A percentile compares a stretch with the other conserved stretches of the same genome.
Evolutionary conservation across 352 stramenopile species (phyloP).

Genomic region (Vaucheria bursata): DNA sequence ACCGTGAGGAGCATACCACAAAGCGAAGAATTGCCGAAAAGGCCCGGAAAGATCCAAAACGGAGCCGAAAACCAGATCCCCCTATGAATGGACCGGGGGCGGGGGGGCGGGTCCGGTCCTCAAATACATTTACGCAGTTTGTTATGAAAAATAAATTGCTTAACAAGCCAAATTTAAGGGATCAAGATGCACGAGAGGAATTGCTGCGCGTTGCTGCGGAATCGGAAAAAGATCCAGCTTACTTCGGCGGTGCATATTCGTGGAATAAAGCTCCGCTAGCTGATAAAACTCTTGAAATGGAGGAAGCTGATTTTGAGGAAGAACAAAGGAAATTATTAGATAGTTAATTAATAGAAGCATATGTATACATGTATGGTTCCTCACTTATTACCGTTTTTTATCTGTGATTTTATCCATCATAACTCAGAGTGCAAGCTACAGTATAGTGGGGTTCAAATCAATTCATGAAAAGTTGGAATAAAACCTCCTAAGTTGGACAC

Average conservation of each 20-base stretch:
- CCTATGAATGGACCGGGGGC: conserved; percentile 51
- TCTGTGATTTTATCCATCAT: too few relatives aligned
- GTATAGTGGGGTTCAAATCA: too few relatives aligned
- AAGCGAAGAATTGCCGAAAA: conserved; percentile 48
- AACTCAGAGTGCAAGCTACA: too few relatives aligned
- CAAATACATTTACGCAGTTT: conserved; percentile 60
- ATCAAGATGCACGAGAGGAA: conserved; percentile 42
- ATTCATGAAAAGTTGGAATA: too few relatives aligned
- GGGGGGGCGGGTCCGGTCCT: conserved; percentile 41
- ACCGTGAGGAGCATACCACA: conserved; percentile 47
- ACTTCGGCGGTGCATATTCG: conserved; percentile 32
- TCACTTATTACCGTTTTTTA: too few relatives aligned
- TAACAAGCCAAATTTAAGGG: conserved; percentile 35
- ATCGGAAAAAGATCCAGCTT: conserved; percentile 31
- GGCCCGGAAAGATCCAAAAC: conserved; percentile 57
- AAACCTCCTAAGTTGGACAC: too few relatives aligned
- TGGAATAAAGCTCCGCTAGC: conserved; percentile 22
- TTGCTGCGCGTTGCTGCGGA: conserved; percentile 25
- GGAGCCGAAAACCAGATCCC: conserved; percentile 56
- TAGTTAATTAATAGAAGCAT: conserved; percentile 10
- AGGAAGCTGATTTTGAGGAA: conserved; percentile 43
- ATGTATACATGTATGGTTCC: too few relatives aligned
- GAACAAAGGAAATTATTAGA: conserved; percentile 41
- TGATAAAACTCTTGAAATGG: conserved; percentile 32
- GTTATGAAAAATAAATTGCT: conserved; percentile 56